These are phyloP conservation scores for Diacronema lutheri DNA, from an alignment of 78 protist genomes.

Conservation along the genomic window DNA sequence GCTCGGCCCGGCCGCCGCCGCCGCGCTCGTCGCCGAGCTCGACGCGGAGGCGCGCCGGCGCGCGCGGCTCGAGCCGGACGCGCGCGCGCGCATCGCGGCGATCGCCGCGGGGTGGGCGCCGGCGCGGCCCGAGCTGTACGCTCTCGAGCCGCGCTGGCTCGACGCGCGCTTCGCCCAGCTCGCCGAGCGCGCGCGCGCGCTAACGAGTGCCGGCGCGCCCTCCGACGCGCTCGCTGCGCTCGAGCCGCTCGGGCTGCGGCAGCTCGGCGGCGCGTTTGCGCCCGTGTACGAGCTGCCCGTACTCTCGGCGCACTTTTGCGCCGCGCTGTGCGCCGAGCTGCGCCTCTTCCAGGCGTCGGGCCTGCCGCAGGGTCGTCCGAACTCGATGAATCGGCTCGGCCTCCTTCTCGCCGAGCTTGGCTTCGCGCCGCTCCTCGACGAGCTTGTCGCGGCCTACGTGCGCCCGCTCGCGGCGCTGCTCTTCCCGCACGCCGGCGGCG, in stretches of 20 bases:
- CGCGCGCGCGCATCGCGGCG: not conserved
- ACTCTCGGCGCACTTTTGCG: not conserved
- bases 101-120: not conserved
- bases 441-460: not conserved
- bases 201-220: too few species aligned
- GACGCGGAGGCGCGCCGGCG: not conserved
- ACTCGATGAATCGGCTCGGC: not conserved
- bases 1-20: not conserved
- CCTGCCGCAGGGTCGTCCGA: not conserved
- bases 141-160: not conserved
- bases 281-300: not conserved
- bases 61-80: not conserved
- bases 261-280: not conserved
- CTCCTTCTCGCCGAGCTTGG: not conserved
- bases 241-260: not conserved
- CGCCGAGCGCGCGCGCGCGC: not conserved
- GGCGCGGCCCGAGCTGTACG: not conserved
- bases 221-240: too few species aligned
- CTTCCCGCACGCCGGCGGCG: not conserved
- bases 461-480: not conserved
- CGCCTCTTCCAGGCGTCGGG: not conserved
- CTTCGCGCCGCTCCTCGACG: not conserved
- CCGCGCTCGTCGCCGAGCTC: not conserved
- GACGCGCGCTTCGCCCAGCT: not conserved
- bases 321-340: not conserved